Percentiles rank a stretch among this genome's conserved stretches.
Evolutionary conservation across 805 yeast species (phyloP).

Genomic region (Yamadazyma philogaea): DNA sequence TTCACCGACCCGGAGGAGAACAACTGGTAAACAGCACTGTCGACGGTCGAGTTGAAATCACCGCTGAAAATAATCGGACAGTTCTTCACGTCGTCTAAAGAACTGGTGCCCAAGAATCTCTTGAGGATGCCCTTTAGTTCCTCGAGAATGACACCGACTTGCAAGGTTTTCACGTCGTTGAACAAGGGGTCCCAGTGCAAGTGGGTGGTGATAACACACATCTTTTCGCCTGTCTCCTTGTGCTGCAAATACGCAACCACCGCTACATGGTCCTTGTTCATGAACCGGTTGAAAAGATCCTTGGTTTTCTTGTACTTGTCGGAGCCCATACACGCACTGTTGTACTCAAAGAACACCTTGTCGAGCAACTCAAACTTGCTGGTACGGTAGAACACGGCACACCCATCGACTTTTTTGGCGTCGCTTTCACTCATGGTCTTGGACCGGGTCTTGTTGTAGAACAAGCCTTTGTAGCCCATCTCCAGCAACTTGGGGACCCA

Average conservation of each 20-base stretch:
- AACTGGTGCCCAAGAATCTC: constrained; percentile 43
- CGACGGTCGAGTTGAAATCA: constrained; percentile 85
- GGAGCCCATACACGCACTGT: constrained; percentile 72
- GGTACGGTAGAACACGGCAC: constrained; percentile 86
- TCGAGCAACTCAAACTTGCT: constrained; percentile 67
- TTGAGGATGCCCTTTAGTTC: constrained; percentile 71
- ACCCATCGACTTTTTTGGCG: constrained; percentile 92
- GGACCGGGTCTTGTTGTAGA: constrained; percentile 87
- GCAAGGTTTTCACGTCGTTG: constrained; percentile 94
- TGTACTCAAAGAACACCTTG: constrained; percentile 76
- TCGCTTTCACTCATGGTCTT: constrained; percentile 81
- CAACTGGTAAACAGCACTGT: constrained; percentile 90
- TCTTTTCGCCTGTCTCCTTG: constrained; percentile 61
- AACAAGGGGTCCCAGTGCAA: constrained; percentile 98
- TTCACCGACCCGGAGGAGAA: constrained; percentile 78
- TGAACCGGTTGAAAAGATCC: constrained; percentile 92
- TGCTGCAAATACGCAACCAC: constrained; percentile 73
- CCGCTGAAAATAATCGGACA: constrained; percentile 87
- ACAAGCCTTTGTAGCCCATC: constrained; percentile 76
- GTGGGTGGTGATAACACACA: constrained; percentile 85
- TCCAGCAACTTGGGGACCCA: constrained; percentile 75
- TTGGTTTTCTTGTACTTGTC: constrained; percentile 89
- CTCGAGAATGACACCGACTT: constrained; percentile 86
- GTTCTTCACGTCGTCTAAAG: constrained; percentile 52
- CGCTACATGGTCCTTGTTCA: constrained; percentile 94